Conservation (phyloP, 2,329 filamentous ascomycete species). For the Byssochlamys sp. region DNA sequence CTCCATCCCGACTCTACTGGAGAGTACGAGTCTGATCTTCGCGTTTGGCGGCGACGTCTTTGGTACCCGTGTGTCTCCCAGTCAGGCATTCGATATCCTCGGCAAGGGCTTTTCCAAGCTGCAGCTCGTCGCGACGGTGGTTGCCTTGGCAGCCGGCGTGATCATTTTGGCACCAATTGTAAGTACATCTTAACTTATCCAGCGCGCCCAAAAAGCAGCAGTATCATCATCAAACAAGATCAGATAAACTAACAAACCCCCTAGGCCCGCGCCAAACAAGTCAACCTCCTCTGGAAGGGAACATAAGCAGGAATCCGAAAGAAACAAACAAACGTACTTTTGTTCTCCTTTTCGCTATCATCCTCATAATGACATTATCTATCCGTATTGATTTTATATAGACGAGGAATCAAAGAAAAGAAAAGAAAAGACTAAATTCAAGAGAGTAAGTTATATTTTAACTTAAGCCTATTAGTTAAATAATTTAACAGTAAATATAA, state of each 20-base stretch:
- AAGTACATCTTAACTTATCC: not conserved
- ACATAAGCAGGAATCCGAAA: not conserved
- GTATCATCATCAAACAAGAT: not conserved
- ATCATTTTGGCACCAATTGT: conserved; percentile 75
- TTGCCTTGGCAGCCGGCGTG: conserved; percentile 68
- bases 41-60: conserved; percentile 81
- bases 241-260: not conserved
- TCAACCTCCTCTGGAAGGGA: not conserved
- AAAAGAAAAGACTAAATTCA: too few relatives aligned
- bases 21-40: conserved; percentile 84
- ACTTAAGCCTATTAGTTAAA: too few relatives aligned
- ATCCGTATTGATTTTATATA: too few relatives aligned
- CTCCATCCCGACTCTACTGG: conserved; percentile 66
- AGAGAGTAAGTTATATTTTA: too few relatives aligned
- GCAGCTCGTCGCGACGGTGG: conserved; percentile 72
- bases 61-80: conserved; percentile 75
- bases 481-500: too few relatives aligned
- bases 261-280: not conserved
- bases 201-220: not conserved
- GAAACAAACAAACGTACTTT: too few relatives aligned
- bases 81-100: conserved; percentile 80
- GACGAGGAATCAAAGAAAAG: too few relatives aligned
- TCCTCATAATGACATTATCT: too few relatives aligned
- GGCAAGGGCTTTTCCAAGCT: conserved; percentile 90
- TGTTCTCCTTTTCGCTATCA: too few relatives aligned